Evolutionary conservation across 1,284 basidiomycete species (phyloP), one percentile per base, ranked within the genome.

Genomic region (Apiotrichum porosum): DNA sequence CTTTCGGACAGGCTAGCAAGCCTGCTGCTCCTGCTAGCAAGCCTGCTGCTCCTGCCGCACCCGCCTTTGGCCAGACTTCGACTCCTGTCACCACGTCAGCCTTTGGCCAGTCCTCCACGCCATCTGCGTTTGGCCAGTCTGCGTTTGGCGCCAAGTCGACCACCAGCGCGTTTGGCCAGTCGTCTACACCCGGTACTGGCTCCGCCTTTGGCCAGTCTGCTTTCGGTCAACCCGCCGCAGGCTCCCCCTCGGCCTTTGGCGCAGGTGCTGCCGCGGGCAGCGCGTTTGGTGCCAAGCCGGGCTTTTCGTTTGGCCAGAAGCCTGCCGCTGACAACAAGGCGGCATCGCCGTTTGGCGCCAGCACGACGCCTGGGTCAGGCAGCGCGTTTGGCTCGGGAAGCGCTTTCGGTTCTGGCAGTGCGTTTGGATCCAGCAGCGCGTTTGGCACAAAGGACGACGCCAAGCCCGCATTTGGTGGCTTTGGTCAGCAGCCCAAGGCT

Each of bases 1-100:
- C 34, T 3, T 44, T 37, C 23, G 42, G 33, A 13, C 35, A 24
- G 17, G n/a, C n/a, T n/a, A n/a, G n/a, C n/a, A 31, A 8, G 39
- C 36, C 24, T 54, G 50, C 43, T 52, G 44, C 32, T 32, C 44
- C 14, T n/a, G n/a, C n/a, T n/a, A 41, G 34, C 10, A 31, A 33
- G 19, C 48, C 37, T 0, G 23, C 37, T 24, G 13, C 22, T 9
- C n/a, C 21, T 19, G 13, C 37, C 5, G 22, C 22, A 15, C 36
- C 54, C 15, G 51, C 47, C 2, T 63, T 61, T 31, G 62, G 62
- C 2, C 51, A 55, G 39, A 46, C 54, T 3, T 36, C 42, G n/a
- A 40, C 38, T 3, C 37, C 48, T 12, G 17, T 22, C 21, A 8
- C 35, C 4, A 38, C 44, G 1, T 47, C 36, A 0, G 52, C 31